Evolutionary conservation across 192 early-diverging fungal species (phyloP).

Genomic region (Coemansia sp.): DNA sequence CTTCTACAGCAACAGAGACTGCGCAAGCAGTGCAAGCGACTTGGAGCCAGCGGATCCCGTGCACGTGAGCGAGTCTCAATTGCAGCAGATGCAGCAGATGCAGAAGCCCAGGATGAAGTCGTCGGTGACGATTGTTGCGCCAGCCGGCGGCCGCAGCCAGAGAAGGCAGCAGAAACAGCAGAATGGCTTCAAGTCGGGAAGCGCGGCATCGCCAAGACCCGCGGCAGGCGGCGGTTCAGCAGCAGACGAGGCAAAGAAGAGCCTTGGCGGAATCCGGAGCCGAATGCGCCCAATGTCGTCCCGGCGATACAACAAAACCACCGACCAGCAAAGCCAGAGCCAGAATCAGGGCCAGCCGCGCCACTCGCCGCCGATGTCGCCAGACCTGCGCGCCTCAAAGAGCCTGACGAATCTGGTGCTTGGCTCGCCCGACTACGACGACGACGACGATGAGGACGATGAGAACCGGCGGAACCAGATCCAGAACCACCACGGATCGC

Average conservation of each 20-base stretch:
- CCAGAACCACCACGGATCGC: conserved; percentile 8
- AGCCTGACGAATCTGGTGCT: conserved; percentile 18
- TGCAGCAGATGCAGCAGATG: neutral
- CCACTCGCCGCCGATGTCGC: neutral
- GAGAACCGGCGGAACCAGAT: neutral
- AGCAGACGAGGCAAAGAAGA: neutral
- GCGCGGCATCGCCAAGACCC: neutral
- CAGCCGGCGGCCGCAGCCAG: neutral
- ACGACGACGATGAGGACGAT: neutral
- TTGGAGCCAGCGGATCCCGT: conserved; percentile 28
- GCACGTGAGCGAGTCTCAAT: conserved; percentile 11
- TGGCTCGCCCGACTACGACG: neutral
- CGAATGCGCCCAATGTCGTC: conserved; percentile 16
- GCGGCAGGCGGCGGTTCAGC: neutral
- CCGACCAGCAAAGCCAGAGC: conserved; percentile 8
- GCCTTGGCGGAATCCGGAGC: conserved; percentile 42
- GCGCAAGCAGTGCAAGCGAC: conserved; percentile 22
- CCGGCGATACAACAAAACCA: conserved; percentile 26
- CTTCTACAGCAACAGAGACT: conserved; percentile 12
- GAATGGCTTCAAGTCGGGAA: neutral
- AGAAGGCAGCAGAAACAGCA: neutral
- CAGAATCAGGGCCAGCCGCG: neutral
- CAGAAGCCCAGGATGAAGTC: neutral
- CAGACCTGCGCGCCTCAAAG: neutral
- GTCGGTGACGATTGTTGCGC: neutral